phyloP scores from a whole-genome alignment of 1,284 basidiomycete genomes.

The Peniophora sp. region DNA sequence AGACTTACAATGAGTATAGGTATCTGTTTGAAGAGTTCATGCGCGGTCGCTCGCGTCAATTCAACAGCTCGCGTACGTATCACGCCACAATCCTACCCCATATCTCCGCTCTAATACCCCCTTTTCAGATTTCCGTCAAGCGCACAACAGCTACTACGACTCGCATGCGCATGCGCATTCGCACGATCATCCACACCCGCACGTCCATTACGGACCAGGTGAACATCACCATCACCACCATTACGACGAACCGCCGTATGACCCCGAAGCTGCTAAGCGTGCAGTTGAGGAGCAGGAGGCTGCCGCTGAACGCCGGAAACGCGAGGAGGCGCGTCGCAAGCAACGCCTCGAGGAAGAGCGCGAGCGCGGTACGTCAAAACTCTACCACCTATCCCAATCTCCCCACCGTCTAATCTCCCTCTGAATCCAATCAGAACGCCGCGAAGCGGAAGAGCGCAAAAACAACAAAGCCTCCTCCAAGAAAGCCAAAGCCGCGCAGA shows the following conservation, averaged over 20 bases:
- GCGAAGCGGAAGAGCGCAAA: constrained; percentile 49
- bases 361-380: constrained; percentile 35
- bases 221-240: no score
- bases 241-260: not conserved
- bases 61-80: constrained; percentile 19
- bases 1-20: constrained; percentile 19
- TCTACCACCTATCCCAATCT: not conserved
- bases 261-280: constrained; percentile 14
- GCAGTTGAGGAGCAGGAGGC: constrained; percentile 43
- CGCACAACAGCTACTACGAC: constrained; percentile 6
- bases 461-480: constrained; percentile 44
- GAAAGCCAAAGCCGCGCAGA: constrained; percentile 43
- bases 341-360: constrained; percentile 45
- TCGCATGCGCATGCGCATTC: constrained; percentile 9
- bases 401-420: constrained; percentile 4
- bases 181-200: constrained; percentile 30
- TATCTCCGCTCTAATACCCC: not conserved
- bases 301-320: constrained; percentile 41
- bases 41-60: constrained; percentile 27
- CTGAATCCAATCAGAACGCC: constrained; percentile 29
- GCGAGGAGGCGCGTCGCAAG: constrained; percentile 30
- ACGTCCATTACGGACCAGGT: constrained; percentile 7
- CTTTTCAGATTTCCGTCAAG: not conserved
- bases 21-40: constrained; percentile 39
- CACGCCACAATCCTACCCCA: not conserved